Base-by-base conservation (phyloP, 129 eudicot species). In the Helianthus tuberosus region DNA sequence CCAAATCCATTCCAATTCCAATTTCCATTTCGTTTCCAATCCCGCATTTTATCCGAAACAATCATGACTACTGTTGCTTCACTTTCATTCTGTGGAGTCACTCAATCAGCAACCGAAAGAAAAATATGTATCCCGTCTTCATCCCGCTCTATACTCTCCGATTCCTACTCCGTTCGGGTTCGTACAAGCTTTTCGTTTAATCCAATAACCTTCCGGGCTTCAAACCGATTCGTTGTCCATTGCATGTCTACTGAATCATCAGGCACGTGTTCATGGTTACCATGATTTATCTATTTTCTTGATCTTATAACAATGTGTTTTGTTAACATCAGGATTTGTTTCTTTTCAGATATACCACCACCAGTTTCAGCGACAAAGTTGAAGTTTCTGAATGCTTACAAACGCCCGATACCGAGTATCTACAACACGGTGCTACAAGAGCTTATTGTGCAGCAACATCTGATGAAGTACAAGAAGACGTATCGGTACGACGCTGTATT, bases 371-470 rank as follows among this genome's bases (percentile, higher is more conserved):
- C 88, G 69, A 94, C 98, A 58, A 94, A 94, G 77, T 68, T 23
- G 75, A 90, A 86, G 68, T 94, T 94, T 81, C 81, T 90, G 55
- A 86, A 76, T 83, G 91, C 93, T 64, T 94, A 90, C 78, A 94
- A 75, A 81, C 88, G 91, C 44, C 98, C 97, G 8, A 90, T 94
- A 68, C 98, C 98, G 3, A 94, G 97, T 74, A 84, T 94, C 78
- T 94, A 94, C 89, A 94, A 88, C 89, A 79, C 80, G 8, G 97
- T 94, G 53, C 83, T 90, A 54, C 96, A 84, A 68, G 98, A 94
- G 79, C 87, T 94, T 53, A 81, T 94, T 41, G 98, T 94, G 15
- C 97, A 88, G 62, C 98, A 94, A 27, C 98, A 94, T 83, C 52
- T 90, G 64, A 83, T 81, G 93, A 83, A 87, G 75, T 90, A 94